Evolutionary conservation across 768 basidiomycete genomes (phyloP), one percentile per base, ranked within the genome.

Genomic region (Phaeotremella fagi): DNA sequence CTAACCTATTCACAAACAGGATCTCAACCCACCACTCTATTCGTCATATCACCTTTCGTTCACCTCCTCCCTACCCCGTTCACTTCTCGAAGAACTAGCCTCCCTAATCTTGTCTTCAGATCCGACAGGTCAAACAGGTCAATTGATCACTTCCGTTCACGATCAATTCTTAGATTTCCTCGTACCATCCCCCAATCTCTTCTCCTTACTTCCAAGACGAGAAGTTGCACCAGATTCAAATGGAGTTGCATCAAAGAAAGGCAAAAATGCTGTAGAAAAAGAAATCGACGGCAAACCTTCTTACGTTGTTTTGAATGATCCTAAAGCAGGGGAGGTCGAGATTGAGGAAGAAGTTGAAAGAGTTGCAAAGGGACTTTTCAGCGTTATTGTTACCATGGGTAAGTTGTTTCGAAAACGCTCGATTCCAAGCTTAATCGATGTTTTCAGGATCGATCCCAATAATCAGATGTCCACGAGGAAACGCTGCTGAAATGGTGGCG

Each of bases 401-500:
- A 58, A 36, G 81, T 74, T 6, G 4, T 44, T 1, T 28, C n/a
- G n/a, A n/a, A n/a, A n/a, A n/a, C n/a, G n/a, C n/a, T 31, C 2
- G 22, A 24, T 9, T 16, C 9, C 24, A 43, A 22, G 4, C 3
- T 52, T 54, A 33, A 46, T 45, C 45, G 4, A 25, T 44, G 23
- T 51, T 23, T 37, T 48, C 50, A 90, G 90, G 88, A 1, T 86
- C 89, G 63, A 86, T 94, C 20, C 95, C 95, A 9, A 87, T 91
- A 69, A 97, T 99, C 54, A 85, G 95, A 27, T 85, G 88, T 52
- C 95, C 95, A 20, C 79, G 86, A 73, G 94, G 94, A 1, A 97
- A 98, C 74, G 95, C 95, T 3, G 95, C 92, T 18, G 95, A 99
- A 75, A 95, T 97, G 92, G 85, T 98, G n/a, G 92, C 92, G 7